Evolutionary conservation across 176 grass and related monocot species (phyloP).

Genomic region (Zoysia japonica): DNA sequence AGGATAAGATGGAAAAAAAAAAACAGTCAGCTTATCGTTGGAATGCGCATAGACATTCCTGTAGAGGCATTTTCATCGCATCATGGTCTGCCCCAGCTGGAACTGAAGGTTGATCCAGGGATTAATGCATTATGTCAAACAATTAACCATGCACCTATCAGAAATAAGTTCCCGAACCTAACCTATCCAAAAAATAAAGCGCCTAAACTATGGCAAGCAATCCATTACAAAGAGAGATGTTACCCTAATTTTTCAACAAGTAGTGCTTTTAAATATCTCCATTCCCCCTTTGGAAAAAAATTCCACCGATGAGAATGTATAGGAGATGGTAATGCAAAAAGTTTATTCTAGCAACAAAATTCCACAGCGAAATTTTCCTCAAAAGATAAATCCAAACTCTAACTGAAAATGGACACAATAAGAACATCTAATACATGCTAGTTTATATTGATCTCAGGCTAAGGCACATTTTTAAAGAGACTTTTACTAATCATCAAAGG

Average conservation of each 20-base stretch:
- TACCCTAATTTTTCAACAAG: conserved; percentile 1
- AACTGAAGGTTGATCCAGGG: not conserved
- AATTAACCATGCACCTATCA: not conserved
- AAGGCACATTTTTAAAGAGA: not conserved
- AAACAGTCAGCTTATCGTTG: conserved; percentile 68
- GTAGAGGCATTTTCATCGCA: conserved; percentile 94
- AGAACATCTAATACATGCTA: not conserved
- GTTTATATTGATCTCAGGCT: not conserved
- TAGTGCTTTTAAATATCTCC: not conserved
- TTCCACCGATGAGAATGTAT: not conserved
- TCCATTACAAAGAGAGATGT: not conserved
- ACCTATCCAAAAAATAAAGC: not conserved
- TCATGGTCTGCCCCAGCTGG: conserved; percentile 51
- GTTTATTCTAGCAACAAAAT: conserved; percentile 14
- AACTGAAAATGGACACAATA: no score
- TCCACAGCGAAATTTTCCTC: not conserved
- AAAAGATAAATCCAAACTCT: no score
- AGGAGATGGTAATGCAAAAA: not conserved
- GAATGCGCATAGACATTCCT: conserved; percentile 69
- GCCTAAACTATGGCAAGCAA: not conserved
- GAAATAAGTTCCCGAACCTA: not conserved
- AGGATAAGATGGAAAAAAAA: not conserved
- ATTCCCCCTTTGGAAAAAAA: not conserved
- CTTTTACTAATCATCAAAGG: no score
- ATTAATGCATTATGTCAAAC: conserved; percentile 16